These are phyloP conservation scores for Ligustrum vulgare DNA, from an alignment of 257 asterid species.

Conservation along the genomic window DNA sequence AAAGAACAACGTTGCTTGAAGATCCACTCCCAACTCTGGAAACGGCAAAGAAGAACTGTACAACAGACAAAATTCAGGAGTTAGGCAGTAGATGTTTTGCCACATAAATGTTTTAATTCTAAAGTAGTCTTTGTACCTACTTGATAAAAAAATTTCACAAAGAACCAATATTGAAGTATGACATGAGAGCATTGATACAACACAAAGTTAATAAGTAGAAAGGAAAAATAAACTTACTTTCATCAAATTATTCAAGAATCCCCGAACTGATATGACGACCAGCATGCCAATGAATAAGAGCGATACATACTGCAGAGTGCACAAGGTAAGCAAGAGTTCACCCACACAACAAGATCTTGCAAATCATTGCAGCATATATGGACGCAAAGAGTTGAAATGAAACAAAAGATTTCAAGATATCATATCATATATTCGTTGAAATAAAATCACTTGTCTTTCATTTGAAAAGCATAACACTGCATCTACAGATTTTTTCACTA, in stretches of 20 bases:
- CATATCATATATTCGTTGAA: background rate
- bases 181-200: slow-evolving; percentile 11
- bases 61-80: slow-evolving; percentile 22
- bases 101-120: background rate
- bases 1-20: slow-evolving; percentile 96
- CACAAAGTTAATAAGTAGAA: slow-evolving; percentile 7
- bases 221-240: slow-evolving; percentile 50
- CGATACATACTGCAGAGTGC: slow-evolving; percentile 70
- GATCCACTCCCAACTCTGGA: slow-evolving; percentile 99
- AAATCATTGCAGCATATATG: background rate
- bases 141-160: background rate
- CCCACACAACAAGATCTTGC: background rate
- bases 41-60: slow-evolving; percentile 97
- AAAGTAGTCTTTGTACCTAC: background rate
- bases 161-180: background rate
- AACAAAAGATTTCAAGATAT: slow-evolving; percentile 15
- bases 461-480: background rate
- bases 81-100: slow-evolving; percentile 22
- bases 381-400: slow-evolving; percentile 7
- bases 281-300: slow-evolving; percentile 91
- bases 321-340: background rate
- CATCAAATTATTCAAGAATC: slow-evolving; percentile 87
- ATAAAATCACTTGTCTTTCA: slow-evolving; percentile 3
- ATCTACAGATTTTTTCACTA: slow-evolving; percentile 4
- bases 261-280: slow-evolving; percentile 87